These are phyloP conservation scores for Galerina marginata DNA, from an alignment of 768 basidiomycete genomes.

Conservation along the genomic window DNA sequence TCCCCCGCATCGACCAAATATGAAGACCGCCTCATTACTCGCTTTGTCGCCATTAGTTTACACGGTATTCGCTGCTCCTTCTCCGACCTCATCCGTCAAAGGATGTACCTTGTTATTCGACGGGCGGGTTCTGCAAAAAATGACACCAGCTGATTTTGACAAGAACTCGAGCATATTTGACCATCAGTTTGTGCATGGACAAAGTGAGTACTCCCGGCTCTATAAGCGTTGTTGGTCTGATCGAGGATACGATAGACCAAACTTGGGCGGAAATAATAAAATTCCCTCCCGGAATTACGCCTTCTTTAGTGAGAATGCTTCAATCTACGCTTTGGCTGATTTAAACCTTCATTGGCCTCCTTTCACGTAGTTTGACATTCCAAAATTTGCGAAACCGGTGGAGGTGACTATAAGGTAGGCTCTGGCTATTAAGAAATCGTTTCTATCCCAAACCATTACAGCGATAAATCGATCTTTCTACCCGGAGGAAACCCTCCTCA, in stretches of 20 bases:
- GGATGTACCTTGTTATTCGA: conserved; percentile 17
- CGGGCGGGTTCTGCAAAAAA: conserved; percentile 15
- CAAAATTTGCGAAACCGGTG: conserved; percentile 19
- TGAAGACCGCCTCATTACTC: no score
- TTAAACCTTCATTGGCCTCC: not conserved
- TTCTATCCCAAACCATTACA: not conserved
- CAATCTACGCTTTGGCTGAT: no score
- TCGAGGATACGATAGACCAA: conserved; percentile 7
- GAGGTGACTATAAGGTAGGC: conserved; percentile 21
- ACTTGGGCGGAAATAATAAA: conserved; percentile 22
- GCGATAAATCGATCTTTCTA: conserved; percentile 20
- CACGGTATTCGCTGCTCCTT: not conserved
- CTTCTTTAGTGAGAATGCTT: conserved; percentile 8
- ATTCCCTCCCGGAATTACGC: conserved; percentile 9
- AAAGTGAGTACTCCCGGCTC: conserved; percentile 10
- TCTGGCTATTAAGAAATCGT: not conserved
- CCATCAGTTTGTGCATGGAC: conserved; percentile 21
- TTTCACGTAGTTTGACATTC: conserved; percentile 15
- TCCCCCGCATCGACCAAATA: no score
- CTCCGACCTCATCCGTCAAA: not conserved
- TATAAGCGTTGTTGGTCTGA: not conserved
- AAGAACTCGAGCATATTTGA: conserved; percentile 22
- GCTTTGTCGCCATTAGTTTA: no score
- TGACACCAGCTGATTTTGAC: conserved; percentile 21
- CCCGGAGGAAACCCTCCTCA: conserved; percentile 18